Conservation (phyloP, 768 basidiomycete genomes). For the Nidularia pulvinata region DNA sequence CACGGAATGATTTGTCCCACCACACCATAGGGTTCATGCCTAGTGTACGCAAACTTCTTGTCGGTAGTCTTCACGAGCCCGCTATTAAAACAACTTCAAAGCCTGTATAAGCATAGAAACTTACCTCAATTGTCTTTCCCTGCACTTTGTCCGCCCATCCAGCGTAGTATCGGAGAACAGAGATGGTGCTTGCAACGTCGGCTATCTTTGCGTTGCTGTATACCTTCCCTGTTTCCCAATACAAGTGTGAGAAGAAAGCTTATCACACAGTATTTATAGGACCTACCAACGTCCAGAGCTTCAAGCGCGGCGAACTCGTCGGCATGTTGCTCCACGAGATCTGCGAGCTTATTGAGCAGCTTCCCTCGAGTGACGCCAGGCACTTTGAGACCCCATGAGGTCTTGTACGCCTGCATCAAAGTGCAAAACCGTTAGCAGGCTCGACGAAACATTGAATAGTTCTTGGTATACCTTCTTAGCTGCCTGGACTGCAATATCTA, state of each 20-base stretch:
- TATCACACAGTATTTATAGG: not conserved
- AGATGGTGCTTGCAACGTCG: slow-evolving; percentile 49
- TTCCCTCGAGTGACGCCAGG: slow-evolving; percentile 51
- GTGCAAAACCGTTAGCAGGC: not conserved
- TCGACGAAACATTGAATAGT: not conserved
- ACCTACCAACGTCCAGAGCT: slow-evolving; percentile 61
- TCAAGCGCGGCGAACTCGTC: slow-evolving; percentile 77
- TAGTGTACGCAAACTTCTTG: slow-evolving; percentile 62
- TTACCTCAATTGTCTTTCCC: slow-evolving; percentile 71
- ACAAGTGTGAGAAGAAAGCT: not conserved
- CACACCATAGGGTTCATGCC: slow-evolving; percentile 66
- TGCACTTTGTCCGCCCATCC: slow-evolving; percentile 90
- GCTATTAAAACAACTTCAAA: not conserved
- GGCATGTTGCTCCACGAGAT: slow-evolving; percentile 57
- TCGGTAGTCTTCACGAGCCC: slow-evolving; percentile 40
- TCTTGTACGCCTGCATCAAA: slow-evolving; percentile 37
- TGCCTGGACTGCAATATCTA: slow-evolving; percentile 61
- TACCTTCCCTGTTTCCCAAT: slow-evolving; percentile 45
- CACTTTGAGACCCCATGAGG: slow-evolving; percentile 65
- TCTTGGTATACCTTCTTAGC: slow-evolving; percentile 41
- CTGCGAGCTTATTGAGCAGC: slow-evolving; percentile 63
- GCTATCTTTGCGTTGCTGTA: slow-evolving; percentile 41
- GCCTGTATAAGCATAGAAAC: slow-evolving; percentile 3
- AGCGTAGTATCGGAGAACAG: slow-evolving; percentile 73
- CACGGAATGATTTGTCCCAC: slow-evolving; percentile 64